Conservation (phyloP, 2,329 filamentous ascomycete species). For the Sphaerulina vaccinii region DNA sequence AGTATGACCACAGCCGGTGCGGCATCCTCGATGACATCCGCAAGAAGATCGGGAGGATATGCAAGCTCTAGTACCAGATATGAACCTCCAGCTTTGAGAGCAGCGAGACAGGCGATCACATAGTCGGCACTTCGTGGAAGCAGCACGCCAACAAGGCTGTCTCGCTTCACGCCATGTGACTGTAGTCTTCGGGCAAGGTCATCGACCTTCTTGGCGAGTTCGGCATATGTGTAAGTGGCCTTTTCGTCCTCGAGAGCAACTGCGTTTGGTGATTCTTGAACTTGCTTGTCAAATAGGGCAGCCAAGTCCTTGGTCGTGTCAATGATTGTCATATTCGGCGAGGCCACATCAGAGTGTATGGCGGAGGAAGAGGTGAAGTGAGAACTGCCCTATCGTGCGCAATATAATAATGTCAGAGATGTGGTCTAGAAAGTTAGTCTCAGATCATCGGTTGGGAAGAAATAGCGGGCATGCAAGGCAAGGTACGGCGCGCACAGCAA, state of each 20-base stretch:
- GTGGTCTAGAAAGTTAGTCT: conserved; percentile 2
- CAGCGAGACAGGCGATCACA: conserved; percentile 74
- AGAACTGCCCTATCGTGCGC: not conserved
- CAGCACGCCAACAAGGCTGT: conserved; percentile 72
- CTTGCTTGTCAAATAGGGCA: conserved; percentile 69
- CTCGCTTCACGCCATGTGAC: conserved; percentile 66
- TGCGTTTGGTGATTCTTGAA: conserved; percentile 64
- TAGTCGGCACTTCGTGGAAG: conserved; percentile 75
- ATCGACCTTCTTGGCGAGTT: conserved; percentile 67
- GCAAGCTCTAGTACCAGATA: conserved; percentile 79
- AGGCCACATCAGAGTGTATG: conserved; percentile 1
- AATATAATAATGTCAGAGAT: not conserved
- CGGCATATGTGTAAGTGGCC: conserved; percentile 66
- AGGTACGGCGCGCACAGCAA: conserved; percentile 2
- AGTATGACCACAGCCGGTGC: conserved; percentile 70
- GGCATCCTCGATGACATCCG: conserved; percentile 75
- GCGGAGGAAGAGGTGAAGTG: not conserved
- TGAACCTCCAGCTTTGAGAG: conserved; percentile 74
- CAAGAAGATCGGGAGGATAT: conserved; percentile 70
- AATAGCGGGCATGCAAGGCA: not conserved
- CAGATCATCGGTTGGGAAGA: conserved; percentile 6
- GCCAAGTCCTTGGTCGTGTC: conserved; percentile 71
- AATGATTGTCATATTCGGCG: conserved; percentile 60
- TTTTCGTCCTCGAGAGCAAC: conserved; percentile 71
- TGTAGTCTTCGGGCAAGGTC: conserved; percentile 65